phyloP scores from a whole-genome alignment of 768 basidiomycete species.

The Phylloporus sp. region DNA sequence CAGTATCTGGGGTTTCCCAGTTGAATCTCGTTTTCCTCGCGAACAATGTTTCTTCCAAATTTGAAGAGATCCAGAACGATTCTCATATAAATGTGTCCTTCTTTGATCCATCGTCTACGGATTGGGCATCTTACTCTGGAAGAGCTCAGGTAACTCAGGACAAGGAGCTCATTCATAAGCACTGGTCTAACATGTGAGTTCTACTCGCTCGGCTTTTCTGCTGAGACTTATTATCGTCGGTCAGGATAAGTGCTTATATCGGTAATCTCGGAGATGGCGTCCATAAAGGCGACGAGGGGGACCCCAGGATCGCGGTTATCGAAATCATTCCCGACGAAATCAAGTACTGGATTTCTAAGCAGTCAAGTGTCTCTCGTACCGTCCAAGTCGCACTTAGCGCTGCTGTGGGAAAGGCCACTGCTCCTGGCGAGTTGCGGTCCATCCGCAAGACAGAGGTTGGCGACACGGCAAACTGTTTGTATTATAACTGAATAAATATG shows the following conservation, averaged over 20 bases:
- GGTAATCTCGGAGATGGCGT: conserved; percentile 82
- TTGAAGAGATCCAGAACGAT: conserved; percentile 73
- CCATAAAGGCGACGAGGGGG: conserved; percentile 75
- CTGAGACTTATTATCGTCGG: background rate
- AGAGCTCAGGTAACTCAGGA: conserved; percentile 64
- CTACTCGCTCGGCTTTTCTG: background rate
- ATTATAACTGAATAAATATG: background rate
- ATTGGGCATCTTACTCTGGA: conserved; percentile 80
- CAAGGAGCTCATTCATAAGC: conserved; percentile 56
- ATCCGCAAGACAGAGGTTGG: conserved; percentile 71
- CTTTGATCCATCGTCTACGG: conserved; percentile 62
- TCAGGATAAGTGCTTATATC: conserved; percentile 72
- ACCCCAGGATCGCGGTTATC: conserved; percentile 77
- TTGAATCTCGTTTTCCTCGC: conserved; percentile 65
- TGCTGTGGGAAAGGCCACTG: conserved; percentile 57
- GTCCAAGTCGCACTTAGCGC: conserved; percentile 58
- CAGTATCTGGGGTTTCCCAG: conserved; percentile 46
- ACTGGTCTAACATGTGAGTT: conserved; percentile 56
- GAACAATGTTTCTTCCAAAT: conserved; percentile 71
- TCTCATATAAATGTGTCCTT: conserved; percentile 79
- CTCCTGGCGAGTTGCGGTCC: conserved; percentile 74
- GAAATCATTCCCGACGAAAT: conserved; percentile 79
- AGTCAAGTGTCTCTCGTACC: conserved; percentile 52
- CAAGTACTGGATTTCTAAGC: conserved; percentile 73
- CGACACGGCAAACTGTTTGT: conserved; percentile 2